Evolutionary conservation across 2,329 filamentous ascomycete genomes (phyloP).

Genomic region (Fusarium sacchari): DNA sequence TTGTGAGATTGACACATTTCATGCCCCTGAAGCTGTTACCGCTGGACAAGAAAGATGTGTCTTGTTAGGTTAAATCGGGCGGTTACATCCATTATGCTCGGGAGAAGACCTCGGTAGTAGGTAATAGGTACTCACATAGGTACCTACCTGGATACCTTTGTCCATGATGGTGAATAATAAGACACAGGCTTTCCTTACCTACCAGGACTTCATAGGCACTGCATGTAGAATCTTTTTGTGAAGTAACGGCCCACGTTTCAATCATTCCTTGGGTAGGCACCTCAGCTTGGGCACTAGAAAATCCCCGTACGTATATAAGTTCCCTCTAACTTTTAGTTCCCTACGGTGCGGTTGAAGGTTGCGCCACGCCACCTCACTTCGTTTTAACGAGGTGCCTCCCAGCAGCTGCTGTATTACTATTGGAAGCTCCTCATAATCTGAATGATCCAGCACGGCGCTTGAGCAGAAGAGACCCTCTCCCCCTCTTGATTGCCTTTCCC

Average conservation of each 20-base stretch:
- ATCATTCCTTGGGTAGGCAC: not conserved
- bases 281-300: not conserved
- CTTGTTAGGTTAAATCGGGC: not conserved
- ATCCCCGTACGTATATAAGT: not conserved
- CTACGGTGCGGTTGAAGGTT: not conserved
- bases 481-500: slow-evolving; percentile 4
- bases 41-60: not conserved
- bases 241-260: not conserved
- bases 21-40: slow-evolving; percentile 18
- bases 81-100: not conserved
- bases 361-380: not conserved
- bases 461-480: slow-evolving; percentile 20
- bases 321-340: not conserved
- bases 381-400: slow-evolving; percentile 15
- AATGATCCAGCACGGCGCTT: slow-evolving; percentile 21
- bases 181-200: not conserved
- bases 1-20: slow-evolving; percentile 10
- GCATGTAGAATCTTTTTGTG: not conserved
- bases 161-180: not conserved
- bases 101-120: not conserved
- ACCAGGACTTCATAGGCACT: not conserved
- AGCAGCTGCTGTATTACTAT: slow-evolving; percentile 5
- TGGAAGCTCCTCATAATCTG: not conserved
- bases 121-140: no score
- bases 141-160: not conserved